Conservation (phyloP, 1,284 basidiomycete species). For the Filobasidium uniguttulatum region DNA sequence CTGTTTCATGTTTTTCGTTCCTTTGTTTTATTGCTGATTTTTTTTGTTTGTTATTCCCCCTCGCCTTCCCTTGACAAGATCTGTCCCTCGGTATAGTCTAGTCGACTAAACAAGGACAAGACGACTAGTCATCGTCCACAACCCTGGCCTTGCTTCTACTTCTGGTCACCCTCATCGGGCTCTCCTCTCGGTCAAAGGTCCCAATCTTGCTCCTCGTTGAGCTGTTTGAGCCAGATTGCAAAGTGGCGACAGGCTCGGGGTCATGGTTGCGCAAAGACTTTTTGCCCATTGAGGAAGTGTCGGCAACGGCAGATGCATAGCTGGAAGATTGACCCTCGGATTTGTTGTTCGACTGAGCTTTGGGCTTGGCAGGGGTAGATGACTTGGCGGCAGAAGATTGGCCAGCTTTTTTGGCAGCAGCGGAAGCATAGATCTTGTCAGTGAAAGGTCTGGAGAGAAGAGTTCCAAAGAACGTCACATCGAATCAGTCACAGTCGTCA, state of each 20-base stretch:
- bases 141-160: slow-evolving; percentile 29
- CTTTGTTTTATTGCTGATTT: neutral
- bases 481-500: neutral
- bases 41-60: neutral
- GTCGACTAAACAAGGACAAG: too few species aligned
- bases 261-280: slow-evolving; percentile 17
- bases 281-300: slow-evolving; percentile 4
- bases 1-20: neutral
- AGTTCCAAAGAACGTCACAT: neutral
- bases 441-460: slow-evolving; percentile 33
- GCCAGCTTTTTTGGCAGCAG: slow-evolving; percentile 16
- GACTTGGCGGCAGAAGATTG: slow-evolving; percentile 13
- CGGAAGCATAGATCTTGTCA: slow-evolving; percentile 32
- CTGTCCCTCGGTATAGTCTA: neutral
- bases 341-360: slow-evolving; percentile 4
- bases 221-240: slow-evolving; percentile 7
- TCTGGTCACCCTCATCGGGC: slow-evolving; percentile 29
- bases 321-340: slow-evolving; percentile 11
- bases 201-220: slow-evolving; percentile 12
- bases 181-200: slow-evolving; percentile 11
- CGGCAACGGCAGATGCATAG: slow-evolving; percentile 10
- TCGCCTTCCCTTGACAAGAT: neutral
- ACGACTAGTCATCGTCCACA: slow-evolving; percentile 20
- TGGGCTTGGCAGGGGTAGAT: slow-evolving; percentile 3
- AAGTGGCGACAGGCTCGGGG: slow-evolving; percentile 10